Evolutionary conservation across 2,329 filamentous ascomycete genomes (phyloP).

Genomic region (Colletotrichum kahawae): DNA sequence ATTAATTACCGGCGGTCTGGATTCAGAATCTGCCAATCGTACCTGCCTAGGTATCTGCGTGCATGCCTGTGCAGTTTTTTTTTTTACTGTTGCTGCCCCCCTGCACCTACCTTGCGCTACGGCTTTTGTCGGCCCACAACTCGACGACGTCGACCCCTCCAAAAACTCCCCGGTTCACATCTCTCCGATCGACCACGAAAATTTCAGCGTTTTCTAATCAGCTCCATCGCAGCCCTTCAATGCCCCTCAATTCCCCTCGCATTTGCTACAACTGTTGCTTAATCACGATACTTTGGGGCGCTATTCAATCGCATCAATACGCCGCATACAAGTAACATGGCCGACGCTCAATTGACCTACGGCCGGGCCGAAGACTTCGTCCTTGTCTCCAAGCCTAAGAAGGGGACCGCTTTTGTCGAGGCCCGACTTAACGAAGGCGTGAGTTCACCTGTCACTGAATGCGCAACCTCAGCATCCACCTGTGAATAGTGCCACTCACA

Average conservation of each 20-base stretch:
- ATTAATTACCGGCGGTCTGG: background rate
- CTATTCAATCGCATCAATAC: background rate
- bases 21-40: background rate
- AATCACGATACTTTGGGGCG: background rate
- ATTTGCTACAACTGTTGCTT: background rate
- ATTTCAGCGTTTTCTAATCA: background rate
- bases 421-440: constrained; percentile 5
- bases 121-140: constrained; percentile 13
- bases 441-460: background rate
- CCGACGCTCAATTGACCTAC: background rate
- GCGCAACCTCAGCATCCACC: background rate
- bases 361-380: constrained; percentile 10
- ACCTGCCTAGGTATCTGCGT: background rate
- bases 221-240: background rate
- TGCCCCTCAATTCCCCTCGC: background rate
- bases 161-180: background rate
- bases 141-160: background rate
- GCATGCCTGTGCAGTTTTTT: background rate
- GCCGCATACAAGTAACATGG: background rate
- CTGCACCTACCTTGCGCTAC: background rate
- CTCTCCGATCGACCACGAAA: constrained; percentile 11
- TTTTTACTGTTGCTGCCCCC: background rate
- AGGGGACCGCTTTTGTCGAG: constrained; percentile 16
- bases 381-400: constrained; percentile 5
- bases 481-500: background rate